Evolutionary conservation across 2,329 filamentous ascomycete genomes (phyloP), one percentile per base, ranked within the genome.

Genomic region (Pseudocercospora macadamiae): DNA sequence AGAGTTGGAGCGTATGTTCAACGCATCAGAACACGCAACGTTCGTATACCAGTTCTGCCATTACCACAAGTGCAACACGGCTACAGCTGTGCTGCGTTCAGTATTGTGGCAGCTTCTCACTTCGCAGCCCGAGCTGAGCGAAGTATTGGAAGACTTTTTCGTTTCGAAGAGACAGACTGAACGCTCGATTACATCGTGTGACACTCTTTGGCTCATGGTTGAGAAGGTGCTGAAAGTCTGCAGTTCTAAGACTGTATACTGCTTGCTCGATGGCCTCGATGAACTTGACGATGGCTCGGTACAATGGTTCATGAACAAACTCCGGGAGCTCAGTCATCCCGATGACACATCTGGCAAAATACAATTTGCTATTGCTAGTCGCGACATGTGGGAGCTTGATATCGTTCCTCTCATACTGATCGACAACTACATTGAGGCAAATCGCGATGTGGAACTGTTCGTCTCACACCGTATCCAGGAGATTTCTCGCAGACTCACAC

Each of bases 101-200:
- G 26, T 52, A 3, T 34, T 52, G 25, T 52, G 47, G 47, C 47
- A 49, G 25, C n/a, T 30, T 16, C 34, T 37, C n/a, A 14, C n/a
- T 16, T 14, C 34, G 19, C 4, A 37, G 10, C 34, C 34, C 7
- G 34, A 37, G 2, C 34, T 16, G 5, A 37, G 34, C 34, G 2
- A 16, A 37, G 19, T 37, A 14, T 8, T 37, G 14, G 34, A 37
- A 9, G n/a, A 14, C 19, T 37, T 14, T 14, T 37, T 37, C n/a
- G 19, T 16, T 9, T 16, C 34, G 5, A 37, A 37, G 4, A 18
- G 30, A 30, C 23, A 25, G 3, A 26, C 21, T 10, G 25, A 25
- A 3, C n/a, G n/a, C 19, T 16, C 19, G n/a, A 30, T 30, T 2
- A n/a, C 25, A 9, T 49, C 45, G 16, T 12, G 19, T 12, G 45